Base-by-base conservation (phyloP, 495 filamentous ascomycete species). In the Podospora fimiseda region DNA sequence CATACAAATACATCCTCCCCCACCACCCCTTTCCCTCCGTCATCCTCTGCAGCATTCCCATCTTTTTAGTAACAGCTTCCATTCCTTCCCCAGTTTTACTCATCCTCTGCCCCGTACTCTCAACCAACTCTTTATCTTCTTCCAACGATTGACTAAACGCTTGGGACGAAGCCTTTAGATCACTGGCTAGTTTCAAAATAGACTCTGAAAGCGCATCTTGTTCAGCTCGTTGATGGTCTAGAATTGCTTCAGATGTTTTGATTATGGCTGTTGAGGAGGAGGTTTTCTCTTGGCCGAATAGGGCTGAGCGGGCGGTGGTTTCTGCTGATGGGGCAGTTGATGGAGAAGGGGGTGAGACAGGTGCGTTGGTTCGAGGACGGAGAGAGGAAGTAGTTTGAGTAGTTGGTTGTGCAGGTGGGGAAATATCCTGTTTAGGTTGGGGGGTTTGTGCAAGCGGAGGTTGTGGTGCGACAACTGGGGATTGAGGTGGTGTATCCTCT, bases 21-120 rank as follows among this genome's bases (percentile, higher is more conserved):
- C 80, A 90, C 86, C 85, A 92, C 1, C 90, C 90, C 63, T 84
- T 81, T 9, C 89, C 90, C 73, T 95, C 90, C 18, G 81, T 88
- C 80, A 92, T 84, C 20, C 77, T 73, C 57, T 78, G 70, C 60
- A 96, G 62, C 62, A 74, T 73, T 0, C 87, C 85, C 85, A 98
- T 93, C 52, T 81, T 70, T 55, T 77, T 74, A 37, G 82, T 79
- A 16, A 91, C 86, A 0, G 80, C 82, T 39, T 88, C 83, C 76
- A 98, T 86, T 2, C 81, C 84, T 6, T 72, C 64, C 37, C 81
- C 77, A 57, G 86, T 94, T 66, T 79, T 81, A 61, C 91, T 88
- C 48, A 98, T 76, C 0, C 87, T 88, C 33, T 84, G 74, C 0
- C 79, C 76, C 0, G 90, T 88, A 1, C 81, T 71, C 22, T 80